These are phyloP conservation scores for Skeletonema grethae DNA, from an alignment of 108 stramenopile genomes.

Conservation along the genomic window DNA sequence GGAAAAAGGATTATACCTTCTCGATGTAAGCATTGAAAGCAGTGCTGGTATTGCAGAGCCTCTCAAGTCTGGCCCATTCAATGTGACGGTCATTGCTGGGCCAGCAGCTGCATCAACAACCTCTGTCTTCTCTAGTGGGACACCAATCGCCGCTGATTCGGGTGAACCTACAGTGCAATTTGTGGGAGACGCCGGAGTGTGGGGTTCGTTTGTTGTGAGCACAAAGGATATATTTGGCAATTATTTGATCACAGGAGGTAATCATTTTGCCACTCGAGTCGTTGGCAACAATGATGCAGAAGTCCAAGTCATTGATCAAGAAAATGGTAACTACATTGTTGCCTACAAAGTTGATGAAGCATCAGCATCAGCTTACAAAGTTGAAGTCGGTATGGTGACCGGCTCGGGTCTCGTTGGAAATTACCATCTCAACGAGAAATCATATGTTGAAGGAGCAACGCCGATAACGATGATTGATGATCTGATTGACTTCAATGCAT, in stretches of 20 bases:
- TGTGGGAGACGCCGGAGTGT: slow-evolving; percentile 10
- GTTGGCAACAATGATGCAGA: slow-evolving; percentile 4
- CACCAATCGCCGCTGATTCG: not conserved
- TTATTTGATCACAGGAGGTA: slow-evolving; percentile 7
- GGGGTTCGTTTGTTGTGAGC: slow-evolving; percentile 17
- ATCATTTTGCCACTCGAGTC: slow-evolving; percentile 26
- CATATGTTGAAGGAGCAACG: slow-evolving; percentile 12
- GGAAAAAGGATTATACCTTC: not conserved
- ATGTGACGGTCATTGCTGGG: slow-evolving; percentile 15
- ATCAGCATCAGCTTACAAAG: slow-evolving; percentile 24
- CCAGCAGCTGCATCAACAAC: slow-evolving; percentile 26
- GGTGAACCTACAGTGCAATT: slow-evolving; percentile 3
- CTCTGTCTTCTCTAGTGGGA: slow-evolving; percentile 10
- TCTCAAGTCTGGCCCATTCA: slow-evolving; percentile 27
- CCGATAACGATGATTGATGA: slow-evolving; percentile 2
- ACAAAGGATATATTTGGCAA: slow-evolving; percentile 26
- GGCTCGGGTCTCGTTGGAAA: slow-evolving; percentile 12
- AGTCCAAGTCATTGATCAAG: slow-evolving; percentile 26
- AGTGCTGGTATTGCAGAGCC: not conserved
- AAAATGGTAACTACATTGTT: slow-evolving; percentile 27
- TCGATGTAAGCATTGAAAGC: slow-evolving; percentile 5
- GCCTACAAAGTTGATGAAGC: slow-evolving; percentile 21
- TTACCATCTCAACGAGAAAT: slow-evolving; percentile 10
- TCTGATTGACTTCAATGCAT: slow-evolving; percentile 15
- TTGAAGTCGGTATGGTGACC: slow-evolving; percentile 36